Conservation (phyloP, 495 filamentous ascomycete species). For the Geopyxis carbonaria region DNA sequence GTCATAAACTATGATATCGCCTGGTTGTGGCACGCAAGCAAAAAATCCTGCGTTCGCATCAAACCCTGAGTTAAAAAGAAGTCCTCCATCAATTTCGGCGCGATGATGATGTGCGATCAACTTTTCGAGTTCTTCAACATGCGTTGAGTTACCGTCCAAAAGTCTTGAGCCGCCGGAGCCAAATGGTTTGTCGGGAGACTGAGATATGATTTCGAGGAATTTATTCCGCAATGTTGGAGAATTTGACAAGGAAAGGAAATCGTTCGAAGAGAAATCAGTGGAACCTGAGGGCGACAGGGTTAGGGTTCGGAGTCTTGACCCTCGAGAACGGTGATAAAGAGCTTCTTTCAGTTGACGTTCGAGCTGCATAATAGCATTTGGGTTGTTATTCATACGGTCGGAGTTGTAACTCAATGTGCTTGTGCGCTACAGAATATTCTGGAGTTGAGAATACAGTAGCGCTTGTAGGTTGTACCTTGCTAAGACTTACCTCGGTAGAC, state of each 20-base stretch:
- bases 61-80: conserved; percentile 66
- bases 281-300: conserved; percentile 26
- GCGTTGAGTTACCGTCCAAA: conserved; percentile 51
- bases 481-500: too few relatives aligned
- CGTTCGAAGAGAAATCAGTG: conserved; percentile 47
- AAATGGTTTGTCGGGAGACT: conserved; percentile 21
- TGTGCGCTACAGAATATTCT: too few relatives aligned
- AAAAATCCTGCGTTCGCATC: conserved; percentile 61
- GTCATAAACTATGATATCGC: conserved; percentile 57
- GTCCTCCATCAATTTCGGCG: conserved; percentile 48
- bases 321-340: conserved; percentile 23
- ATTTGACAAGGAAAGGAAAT: conserved; percentile 42
- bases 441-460: too few relatives aligned
- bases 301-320: conserved; percentile 29
- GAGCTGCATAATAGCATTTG: too few relatives aligned
- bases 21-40: conserved; percentile 45
- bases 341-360: conserved; percentile 6
- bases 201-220: conserved; percentile 30
- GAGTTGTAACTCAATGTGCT: too few relatives aligned
- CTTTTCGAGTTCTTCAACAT: conserved; percentile 45
- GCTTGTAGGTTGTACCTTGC: too few relatives aligned
- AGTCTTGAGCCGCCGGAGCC: conserved; percentile 45
- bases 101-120: too few relatives aligned
- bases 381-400: too few relatives aligned
- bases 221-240: conserved; percentile 27